Evolutionary conservation across 192 early-diverging fungal species (phyloP), one percentile per base, ranked within the genome.

Genomic region (Backusella luteola): DNA sequence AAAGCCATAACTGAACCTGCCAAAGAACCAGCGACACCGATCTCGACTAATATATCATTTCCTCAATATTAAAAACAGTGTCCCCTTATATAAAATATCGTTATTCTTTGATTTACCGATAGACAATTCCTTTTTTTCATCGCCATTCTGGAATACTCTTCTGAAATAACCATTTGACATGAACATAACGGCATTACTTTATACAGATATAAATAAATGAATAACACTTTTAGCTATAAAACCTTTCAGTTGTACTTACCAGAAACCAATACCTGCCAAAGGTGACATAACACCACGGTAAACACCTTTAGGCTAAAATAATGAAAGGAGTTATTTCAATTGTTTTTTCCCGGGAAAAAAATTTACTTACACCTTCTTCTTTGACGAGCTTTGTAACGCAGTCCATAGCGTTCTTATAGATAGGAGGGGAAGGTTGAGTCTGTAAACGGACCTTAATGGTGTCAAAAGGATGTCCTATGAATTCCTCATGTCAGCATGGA

Each of bases 281-380:
- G 92, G 92, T 3, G 92, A 93, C 8, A 84, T 81, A 7, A 89
- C 89, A 38, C 92, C 92, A 77, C 89, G 92, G 79, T 92, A 93
- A n/a, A 93, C 69, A 59, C 88, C 91, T 63, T 74, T 67, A 53
- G 86, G 74, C 90, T 92, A 71, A 35, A 32, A 44, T 34, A 52
- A 49, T 19, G 59, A 4, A 19, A 14, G 19, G 23, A 39, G 53
- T 46, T 41, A 70, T 63, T 63, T 26, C 56, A 2, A 8, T 11
- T 29, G 11, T 35, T 34, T 36, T 15, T 59, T 32, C 52, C 19
- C 5, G 9, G 15, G 32, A 63, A 29, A 68, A 29, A 21, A 41
- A 23, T 15, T n/a, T 2, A 81, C 84, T 72, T 87, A 91, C 89
- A 9, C 90, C 89, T 75, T 91, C 91, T 19, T 86, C 77, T 73